Conservation (phyloP, 495 filamentous ascomycete species). For the Paragyromitra xinjiangensis region DNA sequence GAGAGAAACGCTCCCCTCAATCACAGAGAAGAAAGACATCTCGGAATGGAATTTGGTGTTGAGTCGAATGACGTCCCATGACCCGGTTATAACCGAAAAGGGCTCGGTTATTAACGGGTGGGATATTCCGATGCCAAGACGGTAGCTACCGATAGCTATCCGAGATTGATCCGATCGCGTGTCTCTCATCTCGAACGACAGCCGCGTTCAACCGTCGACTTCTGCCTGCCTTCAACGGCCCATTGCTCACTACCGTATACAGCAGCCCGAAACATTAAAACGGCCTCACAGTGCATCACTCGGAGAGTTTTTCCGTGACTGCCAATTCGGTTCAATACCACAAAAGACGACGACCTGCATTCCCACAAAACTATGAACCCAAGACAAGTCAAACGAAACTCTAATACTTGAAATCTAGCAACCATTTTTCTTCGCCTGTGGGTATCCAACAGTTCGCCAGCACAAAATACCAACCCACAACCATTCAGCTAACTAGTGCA, state of each 20-base stretch:
- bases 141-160: background rate
- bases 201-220: background rate
- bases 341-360: background rate
- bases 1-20: background rate
- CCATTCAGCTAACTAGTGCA: background rate
- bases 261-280: background rate
- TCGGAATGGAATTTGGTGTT: background rate
- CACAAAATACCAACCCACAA: background rate
- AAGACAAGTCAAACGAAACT: background rate
- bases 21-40: too few relatives aligned
- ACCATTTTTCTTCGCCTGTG: background rate
- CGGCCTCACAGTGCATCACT: background rate
- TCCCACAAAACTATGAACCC: background rate
- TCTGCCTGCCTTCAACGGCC: too few relatives aligned
- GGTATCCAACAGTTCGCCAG: background rate
- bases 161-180: background rate
- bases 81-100: background rate
- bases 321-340: background rate
- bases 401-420: background rate
- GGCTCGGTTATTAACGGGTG: constrained; percentile 20
- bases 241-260: background rate
- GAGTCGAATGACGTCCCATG: constrained; percentile 3
- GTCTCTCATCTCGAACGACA: background rate
- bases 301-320: background rate
- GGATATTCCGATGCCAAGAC: background rate